These are phyloP conservation scores for Dactylonectria estremocensis DNA, from an alignment of 2,329 filamentous ascomycete genomes.

Conservation along the genomic window DNA sequence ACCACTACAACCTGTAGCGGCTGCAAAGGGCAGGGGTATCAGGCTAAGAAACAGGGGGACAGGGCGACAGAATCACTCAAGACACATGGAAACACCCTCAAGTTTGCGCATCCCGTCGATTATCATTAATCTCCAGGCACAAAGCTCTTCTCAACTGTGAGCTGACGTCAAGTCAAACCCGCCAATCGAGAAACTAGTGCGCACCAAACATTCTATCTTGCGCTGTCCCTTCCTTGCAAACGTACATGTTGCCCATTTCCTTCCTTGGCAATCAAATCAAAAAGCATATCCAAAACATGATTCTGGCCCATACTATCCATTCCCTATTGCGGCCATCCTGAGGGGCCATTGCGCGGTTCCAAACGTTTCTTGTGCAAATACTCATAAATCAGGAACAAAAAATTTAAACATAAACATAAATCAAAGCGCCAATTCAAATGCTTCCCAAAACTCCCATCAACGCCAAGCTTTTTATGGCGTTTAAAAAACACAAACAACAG, in stretches of 20 bases:
- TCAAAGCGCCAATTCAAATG: conserved; percentile 43
- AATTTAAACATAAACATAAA: conserved; percentile 36
- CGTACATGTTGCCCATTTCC: conserved; percentile 26
- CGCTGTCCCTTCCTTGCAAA: conserved; percentile 25
- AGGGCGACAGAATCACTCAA: conserved; percentile 1
- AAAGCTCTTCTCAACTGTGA: conserved; percentile 18
- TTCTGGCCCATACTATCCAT: conserved; percentile 22
- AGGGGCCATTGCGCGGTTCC: conserved; percentile 30
- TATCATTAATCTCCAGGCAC: conserved; percentile 33
- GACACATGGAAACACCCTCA: background rate
- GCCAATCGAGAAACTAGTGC: conserved; percentile 22
- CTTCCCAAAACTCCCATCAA: conserved; percentile 40
- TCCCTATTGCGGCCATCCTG: conserved; percentile 31
- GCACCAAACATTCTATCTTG: conserved; percentile 32
- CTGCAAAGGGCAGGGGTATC: conserved; percentile 11
- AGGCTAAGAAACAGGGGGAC: background rate
- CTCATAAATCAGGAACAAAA: conserved; percentile 21
- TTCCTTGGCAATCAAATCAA: conserved; percentile 22
- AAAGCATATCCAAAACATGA: conserved; percentile 25
- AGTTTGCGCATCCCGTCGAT: conserved; percentile 22
- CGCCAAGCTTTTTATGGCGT: conserved; percentile 48
- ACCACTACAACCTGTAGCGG: conserved; percentile 2
- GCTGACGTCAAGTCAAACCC: conserved; percentile 17
- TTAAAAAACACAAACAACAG: conserved; percentile 57
- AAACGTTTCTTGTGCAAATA: conserved; percentile 33